Percentiles rank a stretch among this genome's conserved stretches.
phyloP scores from a whole-genome alignment of 495 filamentous ascomycete species.

The Daldinia grandis region DNA sequence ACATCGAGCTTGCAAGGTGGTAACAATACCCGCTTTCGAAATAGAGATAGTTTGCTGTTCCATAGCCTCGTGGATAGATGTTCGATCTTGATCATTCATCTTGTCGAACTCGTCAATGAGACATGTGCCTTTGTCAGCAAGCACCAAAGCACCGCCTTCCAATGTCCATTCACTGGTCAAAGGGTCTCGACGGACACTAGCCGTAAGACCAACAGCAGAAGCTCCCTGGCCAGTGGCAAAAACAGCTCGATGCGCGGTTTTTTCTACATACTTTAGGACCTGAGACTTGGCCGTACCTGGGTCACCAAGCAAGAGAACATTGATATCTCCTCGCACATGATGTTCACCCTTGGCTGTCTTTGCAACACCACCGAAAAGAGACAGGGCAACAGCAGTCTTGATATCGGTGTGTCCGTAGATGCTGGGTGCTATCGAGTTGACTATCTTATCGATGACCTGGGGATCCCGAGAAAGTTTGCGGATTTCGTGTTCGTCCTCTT shows the following conservation, averaged over 20 bases:
- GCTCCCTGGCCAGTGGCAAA: slow-evolving; percentile 99
- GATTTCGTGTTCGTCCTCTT: slow-evolving; percentile 94
- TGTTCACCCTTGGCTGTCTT: slow-evolving; percentile 90
- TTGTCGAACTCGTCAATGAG: slow-evolving; percentile 99
- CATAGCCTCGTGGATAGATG: slow-evolving; percentile 99
- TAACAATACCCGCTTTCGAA: slow-evolving; percentile 98
- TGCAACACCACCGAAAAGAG: slow-evolving; percentile 92
- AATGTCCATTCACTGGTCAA: slow-evolving; percentile 98
- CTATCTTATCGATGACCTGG: slow-evolving; percentile 91
- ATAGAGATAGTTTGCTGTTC: slow-evolving; percentile 99
- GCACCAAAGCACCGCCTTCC: slow-evolving; percentile 94
- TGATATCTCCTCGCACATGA: slow-evolving; percentile 96
- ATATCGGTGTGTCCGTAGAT: slow-evolving; percentile 98
- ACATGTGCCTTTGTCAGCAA: slow-evolving; percentile 95
- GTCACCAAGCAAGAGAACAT: slow-evolving; percentile 95
- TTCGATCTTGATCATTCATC: slow-evolving; percentile 99
- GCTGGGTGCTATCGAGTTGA: slow-evolving; percentile 92
- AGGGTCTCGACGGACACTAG: slow-evolving; percentile 93
- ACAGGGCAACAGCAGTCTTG: slow-evolving; percentile 95
- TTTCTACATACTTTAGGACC: slow-evolving; percentile 97
- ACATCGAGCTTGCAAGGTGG: slow-evolving; percentile 96
- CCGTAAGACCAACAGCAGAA: slow-evolving; percentile 96
- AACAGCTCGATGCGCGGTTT: slow-evolving; percentile 95
- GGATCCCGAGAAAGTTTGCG: slow-evolving; percentile 86
- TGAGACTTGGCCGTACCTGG: slow-evolving; percentile 99